Base-by-base conservation (phyloP, 2,329 filamentous ascomycete genomes). In the Dothideomycetes sp. region DNA sequence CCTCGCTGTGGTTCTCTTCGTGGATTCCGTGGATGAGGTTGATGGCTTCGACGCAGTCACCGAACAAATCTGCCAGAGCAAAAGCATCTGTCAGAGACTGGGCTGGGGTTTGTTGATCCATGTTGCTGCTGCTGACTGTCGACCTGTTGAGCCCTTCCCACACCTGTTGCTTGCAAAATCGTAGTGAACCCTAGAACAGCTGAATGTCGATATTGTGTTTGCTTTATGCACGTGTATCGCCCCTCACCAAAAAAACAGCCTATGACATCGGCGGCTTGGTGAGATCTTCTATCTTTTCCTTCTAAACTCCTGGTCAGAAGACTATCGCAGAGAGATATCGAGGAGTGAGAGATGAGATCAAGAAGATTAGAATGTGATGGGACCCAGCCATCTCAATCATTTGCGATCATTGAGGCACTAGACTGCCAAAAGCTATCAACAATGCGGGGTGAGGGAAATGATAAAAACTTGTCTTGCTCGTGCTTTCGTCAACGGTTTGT, bases 1-100 rank as follows among this genome's bases (percentile, higher is more conserved):
- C 64, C 46, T 70, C 65, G 11, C 56, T 54, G 44, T 59, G 61
- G 28, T 65, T 59, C 49, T 60, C 62, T 44, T 64, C 58, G 33
- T 64, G 63, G 33, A 55, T 53, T 1, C 64, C 61, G 41, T 66
- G 61, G 41, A 70, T 64, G 18, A 65, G 56, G 25, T 63, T 64
- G 53, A 69, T 68, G 17, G 63, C 63, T 49, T 69, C 66, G 30
- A 68, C 64, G 45, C 64, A 68, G 32, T 60, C 63, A 51, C 63
- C 65, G 59, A 69, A 69, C 22, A 67, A 59, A 19, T 54, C 60
- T 17, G 65, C 64, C 10, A 69, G 60, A 5, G 61, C 60, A 34
- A 64, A 53, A 27, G 64, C 63, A 39, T 62, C 59, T 20, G 54
- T 54, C 23, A 68, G 58, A 9, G 50, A 27, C 13, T 33, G 33